phyloP scores from a whole-genome alignment of 139 green algal genomes.

The Nannochloris sp. region DNA sequence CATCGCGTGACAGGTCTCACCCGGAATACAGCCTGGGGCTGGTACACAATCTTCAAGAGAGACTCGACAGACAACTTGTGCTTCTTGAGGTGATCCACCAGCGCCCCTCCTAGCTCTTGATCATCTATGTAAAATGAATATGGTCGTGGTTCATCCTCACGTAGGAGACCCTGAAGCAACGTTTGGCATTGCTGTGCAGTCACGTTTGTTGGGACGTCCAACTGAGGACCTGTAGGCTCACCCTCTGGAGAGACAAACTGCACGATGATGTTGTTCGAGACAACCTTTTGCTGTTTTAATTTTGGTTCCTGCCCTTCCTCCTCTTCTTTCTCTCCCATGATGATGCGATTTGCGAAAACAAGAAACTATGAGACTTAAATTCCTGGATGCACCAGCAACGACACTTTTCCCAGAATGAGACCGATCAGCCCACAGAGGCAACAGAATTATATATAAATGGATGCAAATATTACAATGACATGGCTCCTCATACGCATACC shows the following conservation, averaged over 20 bases:
- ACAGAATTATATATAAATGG: too few species aligned
- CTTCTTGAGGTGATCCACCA: conserved; percentile 63
- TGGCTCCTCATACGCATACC: too few species aligned
- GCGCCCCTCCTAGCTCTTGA: conserved; percentile 52
- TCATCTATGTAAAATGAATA: conserved; percentile 91
- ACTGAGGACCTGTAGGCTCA: conserved; percentile 61
- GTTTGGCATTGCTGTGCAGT: conserved; percentile 76
- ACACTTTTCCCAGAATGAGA: too few species aligned
- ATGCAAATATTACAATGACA: too few species aligned
- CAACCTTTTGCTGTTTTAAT: background rate
- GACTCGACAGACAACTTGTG: conserved; percentile 69
- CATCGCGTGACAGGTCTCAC: conserved; percentile 87
- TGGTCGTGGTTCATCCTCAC: conserved; percentile 74
- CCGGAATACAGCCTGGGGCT: conserved; percentile 88
- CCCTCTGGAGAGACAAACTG: conserved; percentile 65
- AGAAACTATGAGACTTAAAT: too few species aligned
- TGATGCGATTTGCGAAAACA: too few species aligned
- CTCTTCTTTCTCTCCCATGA: conserved; percentile 10
- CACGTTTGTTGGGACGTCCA: conserved; percentile 77
- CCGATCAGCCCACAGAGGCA: too few species aligned
- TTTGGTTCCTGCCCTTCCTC: conserved; percentile 1
- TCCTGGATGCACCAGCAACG: too few species aligned
- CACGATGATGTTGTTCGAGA: conserved; percentile 63
- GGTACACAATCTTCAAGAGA: conserved; percentile 78
- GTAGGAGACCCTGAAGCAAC: conserved; percentile 82